phyloP scores from a whole-genome alignment of 116 monocot species.

The Iris pallida region DNA sequence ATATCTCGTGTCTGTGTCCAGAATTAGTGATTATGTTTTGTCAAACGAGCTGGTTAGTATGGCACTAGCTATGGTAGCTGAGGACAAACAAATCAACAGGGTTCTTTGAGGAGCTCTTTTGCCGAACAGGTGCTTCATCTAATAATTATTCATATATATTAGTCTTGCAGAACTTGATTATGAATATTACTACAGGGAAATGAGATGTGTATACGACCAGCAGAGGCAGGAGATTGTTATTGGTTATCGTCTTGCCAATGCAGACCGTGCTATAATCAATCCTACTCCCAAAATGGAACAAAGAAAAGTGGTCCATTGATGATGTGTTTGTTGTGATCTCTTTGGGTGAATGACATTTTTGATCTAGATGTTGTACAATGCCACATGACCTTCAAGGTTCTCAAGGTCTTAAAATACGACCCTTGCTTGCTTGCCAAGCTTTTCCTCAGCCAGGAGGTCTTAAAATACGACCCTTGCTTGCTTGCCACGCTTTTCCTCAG shows the following conservation, averaged over 20 bases:
- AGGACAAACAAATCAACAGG: constrained; percentile 93
- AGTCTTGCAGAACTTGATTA: too few species aligned
- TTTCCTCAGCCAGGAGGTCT: too few species aligned
- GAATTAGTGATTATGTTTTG: constrained; percentile 90
- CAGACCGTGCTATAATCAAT: constrained; percentile 78
- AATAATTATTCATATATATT: background rate
- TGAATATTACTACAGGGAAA: constrained; percentile 47
- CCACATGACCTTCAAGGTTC: too few species aligned
- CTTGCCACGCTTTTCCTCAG: too few species aligned
- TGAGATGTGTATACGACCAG: constrained; percentile 74
- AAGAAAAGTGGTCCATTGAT: constrained; percentile 74
- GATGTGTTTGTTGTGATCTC: constrained; percentile 85
- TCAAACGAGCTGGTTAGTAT: constrained; percentile 95
- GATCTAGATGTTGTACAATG: background rate
- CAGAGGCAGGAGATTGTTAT: constrained; percentile 86
- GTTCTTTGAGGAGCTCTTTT: constrained; percentile 96
- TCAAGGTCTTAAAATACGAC: too few species aligned
- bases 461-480: too few species aligned
- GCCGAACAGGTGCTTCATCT: constrained; percentile 67
- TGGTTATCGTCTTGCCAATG: constrained; percentile 61
- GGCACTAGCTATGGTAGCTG: constrained; percentile 95
- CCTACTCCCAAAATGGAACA: constrained; percentile 47
- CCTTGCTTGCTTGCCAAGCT: too few species aligned
- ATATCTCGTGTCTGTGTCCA: constrained; percentile 88
- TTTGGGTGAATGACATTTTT: constrained; percentile 32